phyloP scores from a whole-genome alignment of 2,329 filamentous ascomycete genomes.

The Fusarium equiseti region DNA sequence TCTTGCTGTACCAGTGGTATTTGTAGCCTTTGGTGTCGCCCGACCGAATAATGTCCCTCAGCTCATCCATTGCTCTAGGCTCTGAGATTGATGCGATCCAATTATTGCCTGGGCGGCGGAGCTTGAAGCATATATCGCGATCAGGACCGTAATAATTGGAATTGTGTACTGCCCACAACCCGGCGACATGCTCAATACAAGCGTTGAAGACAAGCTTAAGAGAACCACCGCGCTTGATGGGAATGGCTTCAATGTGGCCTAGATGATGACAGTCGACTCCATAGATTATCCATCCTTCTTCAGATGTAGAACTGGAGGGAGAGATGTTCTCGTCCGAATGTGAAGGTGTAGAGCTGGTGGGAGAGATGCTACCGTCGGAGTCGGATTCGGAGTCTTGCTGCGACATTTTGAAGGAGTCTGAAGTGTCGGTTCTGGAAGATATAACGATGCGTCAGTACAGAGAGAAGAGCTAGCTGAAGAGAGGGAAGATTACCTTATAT shows the following conservation, averaged over 20 bases:
- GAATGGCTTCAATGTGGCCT: background rate
- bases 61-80: fast-evolving
- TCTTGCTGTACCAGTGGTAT: background rate
- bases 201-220: no score
- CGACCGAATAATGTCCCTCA: background rate
- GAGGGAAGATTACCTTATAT: no score
- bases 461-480: background rate
- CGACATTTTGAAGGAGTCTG: background rate
- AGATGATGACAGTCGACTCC: background rate
- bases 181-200: no score
- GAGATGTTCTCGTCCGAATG: no score
- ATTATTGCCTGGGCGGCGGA: background rate
- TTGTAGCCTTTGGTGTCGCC: background rate
- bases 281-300: no score
- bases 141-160: fast-evolving
- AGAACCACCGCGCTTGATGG: background rate
- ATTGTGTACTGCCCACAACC: background rate
- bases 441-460: fast-evolving
- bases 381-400: background rate
- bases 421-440: background rate
- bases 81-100: background rate
- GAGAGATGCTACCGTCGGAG: no score
- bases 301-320: background rate
- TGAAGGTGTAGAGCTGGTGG: no score
- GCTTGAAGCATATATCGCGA: background rate